Evolutionary conservation across 306 rosid genomes (phyloP), one percentile per base, ranked within the genome.

Genomic region (Gastrolobium villosum): DNA sequence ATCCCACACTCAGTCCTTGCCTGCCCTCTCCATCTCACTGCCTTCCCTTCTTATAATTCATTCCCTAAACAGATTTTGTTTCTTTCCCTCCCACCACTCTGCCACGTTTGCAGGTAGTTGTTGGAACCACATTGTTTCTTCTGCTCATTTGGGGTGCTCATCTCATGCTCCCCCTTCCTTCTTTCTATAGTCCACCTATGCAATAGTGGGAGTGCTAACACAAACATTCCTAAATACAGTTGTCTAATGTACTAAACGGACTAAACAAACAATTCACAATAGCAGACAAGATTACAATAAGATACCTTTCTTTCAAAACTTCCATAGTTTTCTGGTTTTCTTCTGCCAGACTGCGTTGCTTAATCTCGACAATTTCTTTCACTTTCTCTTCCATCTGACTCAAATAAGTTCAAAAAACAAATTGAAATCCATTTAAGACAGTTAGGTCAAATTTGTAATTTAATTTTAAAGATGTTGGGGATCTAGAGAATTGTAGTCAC

Each of bases 331-430:
- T 95, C 86, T 91, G 98, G 84, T 90, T 95, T 86, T 95, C 98
- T 85, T 95, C 99, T 6, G 99, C 99, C 81, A 95, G 88, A 81
- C 96, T 91, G 66, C 97, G 91, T 75, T 95, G 99, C 88, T 93
- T 95, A 48, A 95, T 95, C 88, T 95, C 99, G 86, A 95, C 99
- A 70, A 93, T 82, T 82, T 95, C 99, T 88, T 90, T 91, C 71
- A 95, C 89, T 86, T 93, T 95, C 80, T 95, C 99, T 87, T 95
- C 97, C 99, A 93, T 95, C 99, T 93, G 73, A 73, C 37, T 54
- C 65, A 81, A 15, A 82, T 53, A 81, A 55, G 65, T 82, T 79
- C 53, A 52, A 57, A 50, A 8, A 46, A 77, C 49, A 76, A 48
- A 85, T 26, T 49, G 61, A 86, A 79, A 67, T 62, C 68, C 45